Conservation (phyloP, 139 green algal species). For the Volvox reticuliferus region DNA sequence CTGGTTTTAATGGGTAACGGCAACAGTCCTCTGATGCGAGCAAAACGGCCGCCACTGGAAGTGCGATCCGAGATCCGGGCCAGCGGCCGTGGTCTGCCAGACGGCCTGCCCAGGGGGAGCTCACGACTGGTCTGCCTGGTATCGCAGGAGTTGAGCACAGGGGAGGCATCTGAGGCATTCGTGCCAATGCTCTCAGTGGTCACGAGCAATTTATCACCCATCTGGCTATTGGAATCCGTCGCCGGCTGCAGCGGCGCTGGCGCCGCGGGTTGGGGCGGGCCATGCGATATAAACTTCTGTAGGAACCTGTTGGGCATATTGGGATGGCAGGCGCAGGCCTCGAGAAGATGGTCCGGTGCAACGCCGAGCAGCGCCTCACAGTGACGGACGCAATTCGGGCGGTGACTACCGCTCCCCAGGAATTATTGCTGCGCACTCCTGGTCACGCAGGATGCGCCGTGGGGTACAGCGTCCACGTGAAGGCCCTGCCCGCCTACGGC, state of each 20-base stretch:
- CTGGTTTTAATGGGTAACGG: not conserved
- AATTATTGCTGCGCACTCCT: too few species aligned
- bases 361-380: too few species aligned
- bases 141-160: not conserved
- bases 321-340: not conserved
- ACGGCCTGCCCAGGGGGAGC: not conserved
- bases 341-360: too few species aligned
- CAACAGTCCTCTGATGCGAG: slow-evolving; percentile 11
- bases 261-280: not conserved
- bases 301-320: not conserved
- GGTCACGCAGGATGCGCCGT: too few species aligned
- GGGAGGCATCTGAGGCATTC: not conserved
- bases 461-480: too few species aligned
- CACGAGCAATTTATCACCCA: not conserved
- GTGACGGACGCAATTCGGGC: too few species aligned
- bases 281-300: not conserved
- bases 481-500: too few species aligned
- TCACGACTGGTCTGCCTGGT: not conserved
- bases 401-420: too few species aligned
- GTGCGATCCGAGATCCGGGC: not conserved
- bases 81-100: not conserved
- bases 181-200: not conserved
- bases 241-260: not conserved
- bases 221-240: not conserved
- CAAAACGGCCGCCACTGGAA: not conserved